phyloP scores from a whole-genome alignment of 2,329 filamentous ascomycete species.

The Sporothrix pallida region DNA sequence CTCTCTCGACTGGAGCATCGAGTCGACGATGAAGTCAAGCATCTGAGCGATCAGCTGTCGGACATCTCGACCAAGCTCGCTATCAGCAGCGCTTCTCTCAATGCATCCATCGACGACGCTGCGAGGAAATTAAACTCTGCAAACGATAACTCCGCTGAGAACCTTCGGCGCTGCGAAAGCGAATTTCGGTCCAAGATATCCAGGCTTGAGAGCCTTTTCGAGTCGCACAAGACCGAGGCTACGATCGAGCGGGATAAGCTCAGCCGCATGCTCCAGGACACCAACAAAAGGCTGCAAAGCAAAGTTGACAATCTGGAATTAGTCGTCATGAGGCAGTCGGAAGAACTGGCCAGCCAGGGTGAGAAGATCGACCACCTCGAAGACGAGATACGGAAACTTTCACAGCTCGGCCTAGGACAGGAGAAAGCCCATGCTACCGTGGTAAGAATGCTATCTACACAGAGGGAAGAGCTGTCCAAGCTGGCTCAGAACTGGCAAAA shows the following conservation, averaged over 20 bases:
- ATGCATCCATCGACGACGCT: slow-evolving; percentile 28
- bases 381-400: slow-evolving; percentile 12
- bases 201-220: slow-evolving; percentile 27
- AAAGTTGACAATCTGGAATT: slow-evolving; percentile 34
- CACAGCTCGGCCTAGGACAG: not conserved
- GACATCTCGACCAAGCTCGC: slow-evolving; percentile 36
- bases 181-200: slow-evolving; percentile 28
- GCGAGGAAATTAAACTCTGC: not conserved
- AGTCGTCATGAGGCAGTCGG: slow-evolving; percentile 25
- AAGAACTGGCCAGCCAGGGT: slow-evolving; percentile 24
- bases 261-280: slow-evolving; percentile 21
- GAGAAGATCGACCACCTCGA: slow-evolving; percentile 32
- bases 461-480: slow-evolving; percentile 17
- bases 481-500: not conserved
- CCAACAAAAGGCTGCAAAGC: slow-evolving; percentile 25
- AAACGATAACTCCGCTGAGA: slow-evolving; percentile 3
- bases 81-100: slow-evolving; percentile 22
- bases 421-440: slow-evolving; percentile 13
- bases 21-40: slow-evolving; percentile 36
- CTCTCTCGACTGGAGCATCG: slow-evolving; percentile 34
- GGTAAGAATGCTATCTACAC: not conserved
- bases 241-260: slow-evolving; percentile 24
- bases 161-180: slow-evolving; percentile 30
- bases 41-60: slow-evolving; percentile 34
- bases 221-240: slow-evolving; percentile 30